Evolutionary conservation across 306 rosid genomes (phyloP), one percentile per base, ranked within the genome.

Genomic region (Herpetospermum pedunculosum): DNA sequence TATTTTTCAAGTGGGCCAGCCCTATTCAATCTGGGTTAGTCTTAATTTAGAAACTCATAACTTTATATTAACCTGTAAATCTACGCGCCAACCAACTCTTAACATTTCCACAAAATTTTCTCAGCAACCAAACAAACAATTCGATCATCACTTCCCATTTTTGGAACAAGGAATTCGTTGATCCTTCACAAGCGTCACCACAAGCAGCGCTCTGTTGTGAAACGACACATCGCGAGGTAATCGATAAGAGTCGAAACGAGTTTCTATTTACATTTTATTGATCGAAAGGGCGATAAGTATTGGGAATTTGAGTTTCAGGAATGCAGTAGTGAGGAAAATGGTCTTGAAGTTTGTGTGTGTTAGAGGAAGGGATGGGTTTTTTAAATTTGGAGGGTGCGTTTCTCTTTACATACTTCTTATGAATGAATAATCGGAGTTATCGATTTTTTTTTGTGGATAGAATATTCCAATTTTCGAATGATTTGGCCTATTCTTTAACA

Each of bases 401-500:
- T 19, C 46, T 63, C 34, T 21, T 3, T 54, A 10, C 38, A 19
- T 64, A 5, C 19, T 54, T 13, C 2, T 65, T 32, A 43, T 29
- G 26, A 63, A 35, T 63, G 21, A 40, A 65, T 23, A 40, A 21
- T 65, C 7, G 26, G 69, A 62, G 44, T 16, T 18, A 8, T 32
- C 44, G 14, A 12, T 64, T 12, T 38, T n/a, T 21, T 38, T 37
- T 37, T 37, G 18, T 35, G 34, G 29, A 23, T 12, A 40, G 50
- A 65, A 65, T 65, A 25, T 65, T 65, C 72, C 38, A 44, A 23
- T 43, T 70, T 29, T 49, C 26, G 54, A 26, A 29, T 70, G 74
- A 70, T 70, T 70, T 70, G 58, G 43, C 43, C 58, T 47, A 46
- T 57, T 43, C 55, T 70, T 70, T 70, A 26, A 8, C 25, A 47